Percentiles rank a stretch among this genome's conserved stretches.
phyloP scores from a whole-genome alignment of 192 early-diverging fungal genomes.

The Backusella macrospora region DNA sequence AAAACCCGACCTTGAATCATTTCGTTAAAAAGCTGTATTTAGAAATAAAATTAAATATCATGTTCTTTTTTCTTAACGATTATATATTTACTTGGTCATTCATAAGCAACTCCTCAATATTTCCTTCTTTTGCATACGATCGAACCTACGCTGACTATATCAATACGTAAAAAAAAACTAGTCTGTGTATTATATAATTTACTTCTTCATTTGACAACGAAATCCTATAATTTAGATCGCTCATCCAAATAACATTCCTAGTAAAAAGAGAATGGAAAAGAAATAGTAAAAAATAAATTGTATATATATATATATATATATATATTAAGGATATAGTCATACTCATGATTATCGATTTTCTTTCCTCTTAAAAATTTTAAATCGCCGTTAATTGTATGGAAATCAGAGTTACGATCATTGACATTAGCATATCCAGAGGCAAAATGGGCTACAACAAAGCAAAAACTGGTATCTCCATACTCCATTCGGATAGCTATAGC shows the following conservation, averaged over 20 bases:
- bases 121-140: conserved; percentile 38
- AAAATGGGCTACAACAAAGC: conserved; percentile 92
- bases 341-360: conserved; percentile 79
- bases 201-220: conserved; percentile 75
- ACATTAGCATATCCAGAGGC: conserved; percentile 80
- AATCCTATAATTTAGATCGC: conserved; percentile 95
- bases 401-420: conserved; percentile 85
- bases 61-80: not conserved
- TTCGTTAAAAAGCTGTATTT: conserved; percentile 50
- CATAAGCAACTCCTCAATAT: conserved; percentile 52
- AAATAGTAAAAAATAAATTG: not conserved
- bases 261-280: not conserved
- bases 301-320: conserved; percentile 2
- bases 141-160: conserved; percentile 41
- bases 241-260: conserved; percentile 78
- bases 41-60: conserved; percentile 12
- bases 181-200: not conserved
- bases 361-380: conserved; percentile 72
- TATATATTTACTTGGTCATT: conserved; percentile 60
- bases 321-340: conserved; percentile 34
- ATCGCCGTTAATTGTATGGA: conserved; percentile 74
- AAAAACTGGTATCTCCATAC: conserved; percentile 84
- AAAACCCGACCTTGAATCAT: conserved; percentile 69
- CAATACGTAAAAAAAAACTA: not conserved
- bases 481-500: conserved; percentile 89